Evolutionary conservation across 192 early-diverging fungal species (phyloP), one percentile per base, ranked within the genome.

Genomic region (Mortierella hygrophila): DNA sequence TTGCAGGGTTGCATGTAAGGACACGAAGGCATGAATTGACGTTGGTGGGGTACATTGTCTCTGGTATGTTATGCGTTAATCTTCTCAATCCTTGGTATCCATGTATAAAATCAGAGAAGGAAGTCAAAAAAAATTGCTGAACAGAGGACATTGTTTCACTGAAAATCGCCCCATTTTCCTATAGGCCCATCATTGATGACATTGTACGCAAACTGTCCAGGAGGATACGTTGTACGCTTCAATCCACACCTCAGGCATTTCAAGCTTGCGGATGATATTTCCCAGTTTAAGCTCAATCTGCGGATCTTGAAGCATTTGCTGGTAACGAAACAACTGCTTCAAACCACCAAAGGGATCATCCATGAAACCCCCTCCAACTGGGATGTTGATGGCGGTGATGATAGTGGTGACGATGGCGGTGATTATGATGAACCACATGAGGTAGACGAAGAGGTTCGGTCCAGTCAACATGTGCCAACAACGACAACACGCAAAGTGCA

Each of bases 291-390:
- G 37, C n/a, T 72, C 20, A 72, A 72, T 21, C 21, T 72, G 37
- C 70, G 70, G 21, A 72, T 72, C 20, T 44, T 72, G 41, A 72
- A 72, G 70, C 70, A 72, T 44, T 72, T 72, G 42, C 42, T 72
- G 70, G 70, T 44, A n/a, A 72, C 70, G 40, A 72, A 72, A 26
- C 40, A 18, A 8, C 15, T 72, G 15, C 37, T 72, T 72, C n/a
- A 18, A 44, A 72, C 3, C 42, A 44, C 70, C 38, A 72, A 72
- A 26, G 41, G 4, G 23, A 72, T 72, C 42, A 72, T 72, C 15
- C 70, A 72, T 23, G 70, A 72, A 26, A 9, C 41, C 16, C 70
- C 70, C 10, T n/a, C 42, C 38, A 44, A 44, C 23, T 72, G 70
- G 70, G 70, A 72, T 44, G 70, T n/a, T 72, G 70, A 72, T 72